Evolutionary conservation across 148 eudicot genomes (phyloP).

Genomic region (Pouteria glomerata): DNA sequence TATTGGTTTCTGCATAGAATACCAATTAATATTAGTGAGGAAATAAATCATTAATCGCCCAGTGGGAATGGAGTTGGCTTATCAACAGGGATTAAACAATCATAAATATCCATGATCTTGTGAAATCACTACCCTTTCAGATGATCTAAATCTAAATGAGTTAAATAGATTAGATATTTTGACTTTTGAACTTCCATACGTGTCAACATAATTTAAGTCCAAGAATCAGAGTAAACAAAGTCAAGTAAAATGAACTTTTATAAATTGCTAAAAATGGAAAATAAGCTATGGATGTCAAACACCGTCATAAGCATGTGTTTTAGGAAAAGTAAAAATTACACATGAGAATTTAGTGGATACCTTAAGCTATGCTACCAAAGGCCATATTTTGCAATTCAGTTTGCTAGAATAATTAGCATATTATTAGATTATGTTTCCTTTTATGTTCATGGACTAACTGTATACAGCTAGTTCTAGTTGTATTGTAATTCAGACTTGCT

Average conservation of each 20-base stretch:
- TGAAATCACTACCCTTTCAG: not conserved
- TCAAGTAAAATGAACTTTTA: not conserved
- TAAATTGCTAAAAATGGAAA: not conserved
- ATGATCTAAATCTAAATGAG: not conserved
- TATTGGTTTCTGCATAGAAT: conserved; percentile 77
- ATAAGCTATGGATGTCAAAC: not conserved
- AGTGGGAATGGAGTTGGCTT: not conserved
- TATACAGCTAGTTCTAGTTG: no score
- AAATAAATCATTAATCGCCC: not conserved
- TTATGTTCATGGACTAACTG: no score
- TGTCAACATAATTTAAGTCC: not conserved
- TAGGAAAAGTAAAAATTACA: not conserved
- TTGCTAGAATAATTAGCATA: not conserved
- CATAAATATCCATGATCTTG: not conserved
- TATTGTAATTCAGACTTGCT: no score
- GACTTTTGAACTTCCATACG: not conserved
- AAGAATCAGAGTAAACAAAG: not conserved
- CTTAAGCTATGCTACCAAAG: not conserved
- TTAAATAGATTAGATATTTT: no score
- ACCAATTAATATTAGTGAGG: not conserved
- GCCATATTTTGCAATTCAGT: not conserved
- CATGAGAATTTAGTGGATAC: not conserved
- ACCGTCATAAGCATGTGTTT: not conserved
- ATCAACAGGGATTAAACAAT: not conserved
- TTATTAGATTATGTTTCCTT: no score